Evolutionary conservation across 805 yeast genomes (phyloP).

Genomic region (Myxozyma melibiosi): DNA sequence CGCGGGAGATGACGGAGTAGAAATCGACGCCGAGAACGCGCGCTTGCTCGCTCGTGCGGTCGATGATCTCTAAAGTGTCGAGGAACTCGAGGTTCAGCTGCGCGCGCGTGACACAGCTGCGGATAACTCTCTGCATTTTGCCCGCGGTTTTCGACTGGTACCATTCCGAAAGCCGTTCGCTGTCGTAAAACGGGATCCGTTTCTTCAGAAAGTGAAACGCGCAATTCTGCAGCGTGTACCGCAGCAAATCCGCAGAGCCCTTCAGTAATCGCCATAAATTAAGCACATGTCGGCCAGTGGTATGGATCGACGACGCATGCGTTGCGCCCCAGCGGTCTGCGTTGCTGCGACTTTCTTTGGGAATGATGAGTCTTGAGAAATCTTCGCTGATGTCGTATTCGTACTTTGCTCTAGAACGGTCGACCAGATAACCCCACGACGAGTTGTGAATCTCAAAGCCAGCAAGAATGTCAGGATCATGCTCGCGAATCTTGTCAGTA

Average conservation of each 20-base stretch:
- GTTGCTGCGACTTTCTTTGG: constrained; percentile 43
- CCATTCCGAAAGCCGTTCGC: constrained; percentile 52
- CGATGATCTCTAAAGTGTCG: constrained; percentile 63
- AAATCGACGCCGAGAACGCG: constrained; percentile 88
- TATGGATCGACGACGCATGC: constrained; percentile 67
- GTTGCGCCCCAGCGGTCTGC: constrained; percentile 76
- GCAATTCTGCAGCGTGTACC: constrained; percentile 77
- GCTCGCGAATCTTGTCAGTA: constrained; percentile 54
- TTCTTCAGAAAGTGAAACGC: constrained; percentile 67
- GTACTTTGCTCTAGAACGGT: constrained; percentile 50
- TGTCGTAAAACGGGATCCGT: constrained; percentile 65
- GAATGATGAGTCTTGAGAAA: constrained; percentile 62
- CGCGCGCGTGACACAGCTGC: constrained; percentile 52
- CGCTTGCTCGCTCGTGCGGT: constrained; percentile 75
- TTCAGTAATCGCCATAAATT: constrained; percentile 82
- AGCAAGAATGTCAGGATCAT: constrained; percentile 85
- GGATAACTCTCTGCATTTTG: constrained; percentile 45
- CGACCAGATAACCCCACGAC: constrained; percentile 90
- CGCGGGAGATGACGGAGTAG: constrained; percentile 81
- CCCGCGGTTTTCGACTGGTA: constrained; percentile 40
- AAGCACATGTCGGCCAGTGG: constrained; percentile 80
- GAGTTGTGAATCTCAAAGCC: constrained; percentile 80
- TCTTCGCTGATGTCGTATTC: constrained; percentile 59
- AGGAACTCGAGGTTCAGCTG: constrained; percentile 53
- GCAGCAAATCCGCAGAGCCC: constrained; percentile 61